A percentile compares a stretch with the other conserved stretches of the same genome.
Evolutionary conservation across 495 filamentous ascomycete species (phyloP).

Genomic region (Aspergillus nanangensis): DNA sequence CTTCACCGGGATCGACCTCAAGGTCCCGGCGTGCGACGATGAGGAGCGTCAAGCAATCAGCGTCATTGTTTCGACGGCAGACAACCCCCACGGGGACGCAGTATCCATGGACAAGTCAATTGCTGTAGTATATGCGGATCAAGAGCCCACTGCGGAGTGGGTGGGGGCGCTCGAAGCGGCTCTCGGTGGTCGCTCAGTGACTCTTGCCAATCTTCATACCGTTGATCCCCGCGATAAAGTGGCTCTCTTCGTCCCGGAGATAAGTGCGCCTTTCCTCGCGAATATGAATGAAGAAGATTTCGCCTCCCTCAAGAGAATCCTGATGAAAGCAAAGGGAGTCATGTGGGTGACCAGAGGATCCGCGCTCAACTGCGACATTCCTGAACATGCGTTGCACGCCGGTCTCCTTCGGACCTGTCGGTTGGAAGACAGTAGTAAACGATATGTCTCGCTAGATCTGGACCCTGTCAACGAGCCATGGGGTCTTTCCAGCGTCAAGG

Average conservation of each 20-base stretch:
- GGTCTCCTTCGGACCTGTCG: conserved; percentile 12
- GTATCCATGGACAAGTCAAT: neutral
- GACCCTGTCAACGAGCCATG: conserved; percentile 3
- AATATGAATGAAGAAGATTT: conserved; percentile 7
- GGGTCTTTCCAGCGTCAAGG: neutral
- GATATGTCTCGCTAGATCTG: conserved; percentile 12
- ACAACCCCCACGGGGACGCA: neutral
- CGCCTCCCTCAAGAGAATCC: conserved; percentile 1
- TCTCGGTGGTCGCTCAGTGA: neutral
- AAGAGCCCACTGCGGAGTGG: neutral
- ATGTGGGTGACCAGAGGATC: conserved; percentile 17
- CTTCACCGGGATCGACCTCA: neutral
- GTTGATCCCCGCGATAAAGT: conserved; percentile 3
- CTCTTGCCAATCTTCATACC: neutral
- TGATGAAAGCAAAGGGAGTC: conserved; percentile 1
- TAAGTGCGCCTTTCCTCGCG: conserved; percentile 18
- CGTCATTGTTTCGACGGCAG: neutral
- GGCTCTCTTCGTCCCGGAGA: conserved; percentile 28
- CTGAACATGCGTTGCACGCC: neutral
- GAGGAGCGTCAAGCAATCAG: neutral
- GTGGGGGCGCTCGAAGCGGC: neutral
- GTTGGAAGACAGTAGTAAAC: conserved; percentile 6
- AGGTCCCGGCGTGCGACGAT: neutral
- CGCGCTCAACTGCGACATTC: conserved; percentile 1
- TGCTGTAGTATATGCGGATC: neutral